Conservation (phyloP, 441 rosid species). For the Aleurites moluccanus region DNA sequence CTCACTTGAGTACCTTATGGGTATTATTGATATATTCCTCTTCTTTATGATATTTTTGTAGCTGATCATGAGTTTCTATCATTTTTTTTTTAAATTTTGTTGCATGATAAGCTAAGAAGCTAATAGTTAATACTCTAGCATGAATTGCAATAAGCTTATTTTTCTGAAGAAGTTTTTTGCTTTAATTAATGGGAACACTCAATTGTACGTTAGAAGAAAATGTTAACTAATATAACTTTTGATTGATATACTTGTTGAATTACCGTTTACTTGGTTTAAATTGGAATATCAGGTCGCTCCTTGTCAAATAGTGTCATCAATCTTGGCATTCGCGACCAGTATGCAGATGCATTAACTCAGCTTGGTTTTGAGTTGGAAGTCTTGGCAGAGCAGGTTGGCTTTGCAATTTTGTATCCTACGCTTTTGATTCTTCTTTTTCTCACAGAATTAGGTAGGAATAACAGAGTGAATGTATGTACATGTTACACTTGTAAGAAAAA, state of each 20-base stretch:
- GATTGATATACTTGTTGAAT: conserved; percentile 1
- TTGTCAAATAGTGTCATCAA: conserved; percentile 52
- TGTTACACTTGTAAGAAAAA: neutral
- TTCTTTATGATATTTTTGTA: neutral
- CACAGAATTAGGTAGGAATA: neutral
- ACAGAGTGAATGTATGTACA: neutral
- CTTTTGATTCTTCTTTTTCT: neutral
- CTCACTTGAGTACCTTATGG: conserved; percentile 61
- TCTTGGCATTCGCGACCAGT: conserved; percentile 51
- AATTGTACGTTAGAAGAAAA: neutral
- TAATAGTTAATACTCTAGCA: neutral
- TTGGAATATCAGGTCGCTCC: conserved; percentile 44
- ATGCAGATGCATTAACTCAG: conserved; percentile 46
- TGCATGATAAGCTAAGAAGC: neutral
- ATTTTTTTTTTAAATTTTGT: neutral
- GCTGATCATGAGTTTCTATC: neutral
- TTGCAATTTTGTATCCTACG: conserved; percentile 2
- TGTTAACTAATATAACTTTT: neutral
- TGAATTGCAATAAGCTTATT: neutral
- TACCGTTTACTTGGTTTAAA: conserved; percentile 5
- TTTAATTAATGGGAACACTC: neutral
- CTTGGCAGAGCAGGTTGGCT: conserved; percentile 54
- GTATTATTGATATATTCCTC: conserved; percentile 25
- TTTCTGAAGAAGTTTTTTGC: neutral
- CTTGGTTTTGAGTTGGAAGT: conserved; percentile 61